Evolutionary conservation across 176 grass and related monocot species (phyloP), one percentile per base, ranked within the genome.

Genomic region (Phragmites australis): DNA sequence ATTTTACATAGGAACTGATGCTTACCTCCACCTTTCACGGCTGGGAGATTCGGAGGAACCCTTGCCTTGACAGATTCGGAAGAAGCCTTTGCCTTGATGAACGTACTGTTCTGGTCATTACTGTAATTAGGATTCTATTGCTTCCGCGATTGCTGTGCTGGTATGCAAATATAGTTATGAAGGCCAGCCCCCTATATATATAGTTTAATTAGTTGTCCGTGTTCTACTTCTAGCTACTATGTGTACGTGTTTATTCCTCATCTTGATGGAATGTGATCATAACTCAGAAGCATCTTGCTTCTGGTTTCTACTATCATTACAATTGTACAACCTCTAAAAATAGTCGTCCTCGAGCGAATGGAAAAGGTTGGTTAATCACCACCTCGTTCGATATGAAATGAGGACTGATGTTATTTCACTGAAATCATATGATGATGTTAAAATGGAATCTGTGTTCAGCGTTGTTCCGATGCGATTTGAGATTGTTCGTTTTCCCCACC

Each of bases 21-120:
- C 95, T 74, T 97, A 94, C 32, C 95, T 97, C 76, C 95, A 97
- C 69, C 59, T 97, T 37, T 97, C 95, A 67, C 88, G 95, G 54
- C 86, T 97, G 37, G 95, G 95, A 63, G 92, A 94, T 88, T 97
- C 90, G 2, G 88, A 97, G 85, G 95, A 97, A 76, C 95, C 95
- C 30, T 89, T 97, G 59, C 82, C 92, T n/a, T 94, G 49, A 89
- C 52, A 32, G 21, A 84, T 75, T 68, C 17, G 9, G 26, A 72
- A 80, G 55, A 81, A 92, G 26, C 83, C 74, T 30, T 68, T 78
- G 17, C 54, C 30, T 50, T 21, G 47, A 8, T 21, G 64, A 47
- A n/a, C 29, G 9, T 50, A 12, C n/a, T 16, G 54, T 60, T 84
- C 42, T 57, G n/a, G 30, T 81, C 30, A 86, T 53, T 80, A 42